phyloP scores from a whole-genome alignment of 2,329 filamentous ascomycete genomes.

The Zymoseptoria tritici region DNA sequence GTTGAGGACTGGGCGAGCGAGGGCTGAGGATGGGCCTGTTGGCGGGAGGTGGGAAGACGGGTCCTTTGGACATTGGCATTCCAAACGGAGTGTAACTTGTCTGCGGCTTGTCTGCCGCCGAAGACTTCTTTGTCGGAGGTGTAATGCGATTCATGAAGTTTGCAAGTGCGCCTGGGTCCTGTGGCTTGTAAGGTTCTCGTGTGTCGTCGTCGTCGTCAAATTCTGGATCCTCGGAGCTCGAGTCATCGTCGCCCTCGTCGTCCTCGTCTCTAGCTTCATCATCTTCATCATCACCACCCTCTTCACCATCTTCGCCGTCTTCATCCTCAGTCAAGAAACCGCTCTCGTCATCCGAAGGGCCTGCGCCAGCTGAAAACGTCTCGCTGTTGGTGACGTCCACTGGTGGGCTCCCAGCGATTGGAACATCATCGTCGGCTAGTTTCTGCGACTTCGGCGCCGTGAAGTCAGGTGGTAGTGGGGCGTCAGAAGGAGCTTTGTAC shows the following conservation, averaged over 20 bases:
- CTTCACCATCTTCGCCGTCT: conserved; percentile 32
- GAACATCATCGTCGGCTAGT: conserved; percentile 32
- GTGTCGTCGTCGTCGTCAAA: conserved; percentile 30
- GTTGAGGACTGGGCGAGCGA: conserved; percentile 65
- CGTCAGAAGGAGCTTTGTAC: conserved; percentile 27
- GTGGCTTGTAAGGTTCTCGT: conserved; percentile 25
- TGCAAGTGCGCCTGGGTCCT: conserved; percentile 22
- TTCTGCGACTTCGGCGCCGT: conserved; percentile 13
- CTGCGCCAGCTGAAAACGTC: conserved; percentile 14
- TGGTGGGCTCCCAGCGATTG: conserved; percentile 43
- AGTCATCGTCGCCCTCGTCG: conserved; percentile 30
- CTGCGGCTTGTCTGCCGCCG: conserved; percentile 9
- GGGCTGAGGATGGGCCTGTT: conserved; percentile 41
- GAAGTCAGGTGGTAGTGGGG: conserved; percentile 33
- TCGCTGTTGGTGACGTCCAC: conserved; percentile 30
- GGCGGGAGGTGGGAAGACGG: conserved; percentile 46
- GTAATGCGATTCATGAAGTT: conserved; percentile 23
- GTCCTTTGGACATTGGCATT: conserved; percentile 35
- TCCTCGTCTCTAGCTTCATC: conserved; percentile 23
- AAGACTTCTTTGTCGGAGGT: conserved; percentile 14
- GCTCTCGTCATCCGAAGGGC: conserved; percentile 19
- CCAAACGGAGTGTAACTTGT: conserved; percentile 31
- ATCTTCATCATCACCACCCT: conserved; percentile 21
- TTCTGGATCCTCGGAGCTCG: conserved; percentile 27
- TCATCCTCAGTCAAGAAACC: conserved; percentile 24